Percentiles rank a stretch among this genome's conserved stretches.
Conservation (phyloP, 768 basidiomycete genomes). For the Austroboletus eburneus region DNA sequence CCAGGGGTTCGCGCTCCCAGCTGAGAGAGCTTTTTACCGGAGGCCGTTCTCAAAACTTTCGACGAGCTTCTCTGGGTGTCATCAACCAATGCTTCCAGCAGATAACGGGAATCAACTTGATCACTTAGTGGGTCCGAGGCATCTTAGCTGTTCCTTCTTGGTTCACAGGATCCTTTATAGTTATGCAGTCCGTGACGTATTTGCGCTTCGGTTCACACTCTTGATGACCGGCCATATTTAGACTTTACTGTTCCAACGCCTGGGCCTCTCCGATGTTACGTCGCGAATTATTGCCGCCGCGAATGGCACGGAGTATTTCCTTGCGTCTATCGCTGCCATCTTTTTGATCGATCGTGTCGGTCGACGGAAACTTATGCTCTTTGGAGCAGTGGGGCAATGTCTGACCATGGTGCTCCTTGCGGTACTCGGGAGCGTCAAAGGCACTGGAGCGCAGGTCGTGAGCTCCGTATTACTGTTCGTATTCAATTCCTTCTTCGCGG, state of each 20-base stretch:
- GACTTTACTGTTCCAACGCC: constrained; percentile 53
- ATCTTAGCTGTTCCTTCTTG: constrained; percentile 12
- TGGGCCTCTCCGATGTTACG: constrained; percentile 55
- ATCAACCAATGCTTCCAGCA: constrained; percentile 66
- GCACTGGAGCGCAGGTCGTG: constrained; percentile 43
- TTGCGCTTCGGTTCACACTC: no score
- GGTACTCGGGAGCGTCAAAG: constrained; percentile 50
- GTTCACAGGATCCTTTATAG: constrained; percentile 13
- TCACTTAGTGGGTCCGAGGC: constrained; percentile 52
- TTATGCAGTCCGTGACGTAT: constrained; percentile 29
- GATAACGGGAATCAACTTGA: constrained; percentile 63
- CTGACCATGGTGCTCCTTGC: constrained; percentile 59
- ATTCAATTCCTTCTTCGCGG: constrained; percentile 69
- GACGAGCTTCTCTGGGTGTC: constrained; percentile 51
- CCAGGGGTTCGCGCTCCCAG: constrained; percentile 17
- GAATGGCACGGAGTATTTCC: constrained; percentile 68
- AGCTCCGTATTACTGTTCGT: constrained; percentile 58
- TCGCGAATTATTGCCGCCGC: constrained; percentile 61
- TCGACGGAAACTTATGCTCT: constrained; percentile 67
- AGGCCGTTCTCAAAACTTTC: constrained; percentile 58
- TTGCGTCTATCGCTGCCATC: constrained; percentile 70
- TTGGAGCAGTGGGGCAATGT: constrained; percentile 59
- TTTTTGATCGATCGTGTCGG: constrained; percentile 69
- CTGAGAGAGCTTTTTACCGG: constrained; percentile 52
- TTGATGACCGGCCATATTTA: no score